Evolutionary conservation across 345 rosid species (phyloP).

Genomic region (thale cress (Arabidopsis thaliana)): DNA sequence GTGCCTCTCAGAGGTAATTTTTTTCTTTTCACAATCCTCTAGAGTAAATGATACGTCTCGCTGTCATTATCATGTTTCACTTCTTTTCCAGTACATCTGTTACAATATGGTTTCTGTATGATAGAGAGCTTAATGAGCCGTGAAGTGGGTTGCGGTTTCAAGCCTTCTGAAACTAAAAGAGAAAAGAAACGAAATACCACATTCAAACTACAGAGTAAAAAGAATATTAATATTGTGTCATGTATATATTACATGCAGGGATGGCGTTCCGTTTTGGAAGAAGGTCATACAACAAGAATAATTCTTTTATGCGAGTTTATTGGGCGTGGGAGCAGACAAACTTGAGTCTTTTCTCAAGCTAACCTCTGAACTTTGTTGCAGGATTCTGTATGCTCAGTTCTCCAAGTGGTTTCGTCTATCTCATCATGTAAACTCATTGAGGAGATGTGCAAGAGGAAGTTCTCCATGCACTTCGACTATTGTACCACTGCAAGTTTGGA

Average conservation of each 20-base stretch:
- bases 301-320: conserved; percentile 94
- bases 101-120: conserved; percentile 52
- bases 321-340: conserved; percentile 94
- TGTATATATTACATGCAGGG: conserved; percentile 98
- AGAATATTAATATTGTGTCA: conserved; percentile 80
- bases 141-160: conserved; percentile 66
- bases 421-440: conserved; percentile 87
- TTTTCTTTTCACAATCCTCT: conserved; percentile 21
- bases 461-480: conserved; percentile 90
- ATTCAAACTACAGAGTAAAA: conserved; percentile 43
- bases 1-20: conserved; percentile 84
- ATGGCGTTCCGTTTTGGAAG: conserved; percentile 90
- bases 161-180: conserved; percentile 70
- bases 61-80: conserved; percentile 30
- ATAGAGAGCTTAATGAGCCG: conserved; percentile 55
- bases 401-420: conserved; percentile 77
- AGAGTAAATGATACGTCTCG: conserved; percentile 21
- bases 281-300: conserved; percentile 80
- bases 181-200: conserved; percentile 47
- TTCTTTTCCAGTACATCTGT: conserved; percentile 41
- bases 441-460: conserved; percentile 87
- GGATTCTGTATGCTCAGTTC: conserved; percentile 92
- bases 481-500: conserved; percentile 84
- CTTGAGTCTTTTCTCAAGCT: conserved; percentile 67
- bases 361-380: conserved; percentile 92